A percentile compares a stretch with the other conserved stretches of the same genome.
Evolutionary conservation across 2,329 filamentous ascomycete genomes (phyloP).

Genomic region (Pseudogymnoascus sp.): DNA sequence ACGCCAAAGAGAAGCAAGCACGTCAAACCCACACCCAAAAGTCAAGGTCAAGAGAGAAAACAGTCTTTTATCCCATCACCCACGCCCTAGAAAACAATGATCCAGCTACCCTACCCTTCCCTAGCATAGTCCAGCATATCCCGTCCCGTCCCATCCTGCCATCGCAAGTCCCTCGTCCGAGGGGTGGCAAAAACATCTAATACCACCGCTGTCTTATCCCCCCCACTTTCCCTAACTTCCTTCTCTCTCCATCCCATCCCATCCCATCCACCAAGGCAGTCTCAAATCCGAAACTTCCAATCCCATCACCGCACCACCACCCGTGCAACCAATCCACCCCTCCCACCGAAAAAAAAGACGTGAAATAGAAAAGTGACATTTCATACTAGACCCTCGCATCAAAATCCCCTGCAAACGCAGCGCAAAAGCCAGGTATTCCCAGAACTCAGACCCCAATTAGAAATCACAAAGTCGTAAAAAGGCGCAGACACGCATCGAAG

Average conservation of each 20-base stretch:
- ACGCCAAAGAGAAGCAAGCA: not conserved
- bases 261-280: no score
- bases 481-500: no score
- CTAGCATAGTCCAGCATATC: not conserved
- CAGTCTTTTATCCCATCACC: not conserved
- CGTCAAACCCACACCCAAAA: not conserved
- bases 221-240: no score
- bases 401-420: not conserved
- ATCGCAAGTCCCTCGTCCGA: not conserved
- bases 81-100: not conserved
- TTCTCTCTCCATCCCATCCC: not conserved
- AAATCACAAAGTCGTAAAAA: no score
- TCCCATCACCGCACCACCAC: not conserved
- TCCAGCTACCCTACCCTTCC: not conserved
- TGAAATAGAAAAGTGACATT: not conserved
- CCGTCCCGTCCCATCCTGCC: not conserved
- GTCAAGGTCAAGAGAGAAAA: not conserved
- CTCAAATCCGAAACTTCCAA: no score
- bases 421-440: no score
- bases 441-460: not conserved
- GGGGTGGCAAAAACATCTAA: no score
- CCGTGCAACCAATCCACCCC: not conserved
- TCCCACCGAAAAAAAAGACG: not conserved
- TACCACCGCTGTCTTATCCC: no score
- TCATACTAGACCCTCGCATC: no score